Percentiles rank a stretch among this genome's conserved stretches.
phyloP scores from a whole-genome alignment of 148 eudicot genomes.

The Arbutus unedo region DNA sequence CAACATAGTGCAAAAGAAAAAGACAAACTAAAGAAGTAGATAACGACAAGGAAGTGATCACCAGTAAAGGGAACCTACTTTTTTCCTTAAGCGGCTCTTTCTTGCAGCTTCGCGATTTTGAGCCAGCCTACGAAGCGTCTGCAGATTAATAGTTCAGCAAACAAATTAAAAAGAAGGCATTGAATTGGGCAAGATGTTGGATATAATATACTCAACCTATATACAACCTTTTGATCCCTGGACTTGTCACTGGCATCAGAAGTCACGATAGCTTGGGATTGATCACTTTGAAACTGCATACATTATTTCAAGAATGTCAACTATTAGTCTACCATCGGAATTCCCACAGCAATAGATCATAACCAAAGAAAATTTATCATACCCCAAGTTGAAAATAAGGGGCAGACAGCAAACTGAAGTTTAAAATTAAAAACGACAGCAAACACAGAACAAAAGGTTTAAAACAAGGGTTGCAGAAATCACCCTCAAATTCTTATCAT shows the following conservation, averaged over 20 bases:
- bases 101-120: conserved; percentile 56
- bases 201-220: not conserved
- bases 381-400: not conserved
- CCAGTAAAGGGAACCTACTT: conserved; percentile 22
- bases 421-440: not conserved
- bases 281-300: conserved; percentile 31
- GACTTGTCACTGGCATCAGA: conserved; percentile 47
- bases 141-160: conserved; percentile 15
- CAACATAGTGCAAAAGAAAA: not conserved
- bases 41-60: not conserved
- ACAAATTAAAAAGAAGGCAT: not conserved
- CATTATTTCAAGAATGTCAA: not conserved
- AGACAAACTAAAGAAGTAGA: not conserved
- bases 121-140: conserved; percentile 54
- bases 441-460: not conserved
- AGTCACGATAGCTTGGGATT: conserved; percentile 21
- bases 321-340: not conserved
- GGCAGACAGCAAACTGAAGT: not conserved
- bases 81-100: conserved; percentile 46
- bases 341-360: not conserved
- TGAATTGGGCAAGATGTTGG: not conserved
- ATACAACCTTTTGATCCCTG: conserved; percentile 45
- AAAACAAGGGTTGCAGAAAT: conserved; percentile 15
- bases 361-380: not conserved
- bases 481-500: conserved; percentile 45